Evolutionary conservation across 2,329 filamentous ascomycete species (phyloP).

Genomic region (Talaromyces marneffei): DNA sequence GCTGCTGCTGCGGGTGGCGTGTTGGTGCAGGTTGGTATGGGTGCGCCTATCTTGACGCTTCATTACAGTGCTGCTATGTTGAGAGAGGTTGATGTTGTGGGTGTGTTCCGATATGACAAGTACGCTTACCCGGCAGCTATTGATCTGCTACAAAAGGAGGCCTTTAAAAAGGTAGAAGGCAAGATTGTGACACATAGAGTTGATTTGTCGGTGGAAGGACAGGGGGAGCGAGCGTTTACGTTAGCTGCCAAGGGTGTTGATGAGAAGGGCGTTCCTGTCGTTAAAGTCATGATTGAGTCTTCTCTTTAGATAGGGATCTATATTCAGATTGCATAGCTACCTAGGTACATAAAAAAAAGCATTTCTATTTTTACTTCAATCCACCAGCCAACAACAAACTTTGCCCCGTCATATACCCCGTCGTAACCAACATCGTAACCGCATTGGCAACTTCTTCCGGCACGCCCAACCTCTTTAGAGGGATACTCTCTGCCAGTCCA

Average conservation of each 20-base stretch:
- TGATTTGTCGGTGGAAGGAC: slow-evolving; percentile 35
- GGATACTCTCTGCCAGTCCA: slow-evolving; percentile 56
- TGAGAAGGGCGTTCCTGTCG: slow-evolving; percentile 47
- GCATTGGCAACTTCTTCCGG: slow-evolving; percentile 57
- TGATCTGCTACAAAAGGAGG: slow-evolving; percentile 46
- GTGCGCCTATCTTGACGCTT: slow-evolving; percentile 49
- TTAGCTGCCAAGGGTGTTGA: slow-evolving; percentile 48
- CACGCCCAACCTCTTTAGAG: slow-evolving; percentile 53
- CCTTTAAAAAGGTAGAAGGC: slow-evolving; percentile 44
- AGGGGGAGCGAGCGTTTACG: slow-evolving; percentile 48
- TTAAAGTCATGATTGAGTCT: slow-evolving; percentile 48
- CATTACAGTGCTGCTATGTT: slow-evolving; percentile 51
- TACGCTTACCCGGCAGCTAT: slow-evolving; percentile 52
- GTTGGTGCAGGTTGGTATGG: slow-evolving; percentile 53
- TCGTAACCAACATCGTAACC: slow-evolving; percentile 55
- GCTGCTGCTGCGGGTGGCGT: slow-evolving; percentile 45
- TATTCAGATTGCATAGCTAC: background rate
- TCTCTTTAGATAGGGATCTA: slow-evolving; percentile 12
- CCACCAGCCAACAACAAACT: slow-evolving; percentile 48
- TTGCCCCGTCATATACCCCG: slow-evolving; percentile 57
- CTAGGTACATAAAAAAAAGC: background rate
- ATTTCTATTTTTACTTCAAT: slow-evolving; percentile 12
- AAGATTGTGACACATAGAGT: slow-evolving; percentile 51
- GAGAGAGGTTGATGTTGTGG: slow-evolving; percentile 52
- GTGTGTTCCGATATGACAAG: slow-evolving; percentile 52